Conservation (phyloP, 2,329 filamentous ascomycete species). For the Penicillium digitatum region DNA sequence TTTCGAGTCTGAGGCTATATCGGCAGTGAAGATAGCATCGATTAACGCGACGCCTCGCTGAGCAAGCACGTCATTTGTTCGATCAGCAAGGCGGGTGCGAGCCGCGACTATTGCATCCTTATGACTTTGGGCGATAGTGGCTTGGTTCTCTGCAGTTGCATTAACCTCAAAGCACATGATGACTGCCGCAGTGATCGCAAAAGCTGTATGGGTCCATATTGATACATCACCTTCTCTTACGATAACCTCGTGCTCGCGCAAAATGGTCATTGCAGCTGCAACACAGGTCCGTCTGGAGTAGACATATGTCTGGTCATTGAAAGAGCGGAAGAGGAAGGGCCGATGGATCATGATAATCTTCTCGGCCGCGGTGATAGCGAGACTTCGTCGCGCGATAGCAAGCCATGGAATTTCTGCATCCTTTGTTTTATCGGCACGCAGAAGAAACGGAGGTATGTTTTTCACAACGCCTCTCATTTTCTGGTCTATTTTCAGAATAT, state of each 20-base stretch:
- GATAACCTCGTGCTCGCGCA: conserved; percentile 28
- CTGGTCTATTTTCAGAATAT: conserved; percentile 35
- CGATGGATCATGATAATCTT: conserved; percentile 46
- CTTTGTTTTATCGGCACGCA: conserved; percentile 28
- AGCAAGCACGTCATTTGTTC: conserved; percentile 23
- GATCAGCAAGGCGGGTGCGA: conserved; percentile 19
- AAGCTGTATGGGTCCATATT: conserved; percentile 28
- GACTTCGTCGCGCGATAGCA: conserved; percentile 32
- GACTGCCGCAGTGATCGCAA: conserved; percentile 27
- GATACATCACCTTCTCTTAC: conserved; percentile 24
- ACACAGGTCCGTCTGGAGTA: conserved; percentile 39
- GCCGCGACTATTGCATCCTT: conserved; percentile 21
- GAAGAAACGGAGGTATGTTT: conserved; percentile 28
- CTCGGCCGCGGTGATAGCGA: conserved; percentile 40
- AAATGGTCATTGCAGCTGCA: conserved; percentile 40
- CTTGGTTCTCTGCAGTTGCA: conserved; percentile 13
- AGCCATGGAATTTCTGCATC: conserved; percentile 35
- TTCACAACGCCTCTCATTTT: conserved; percentile 36
- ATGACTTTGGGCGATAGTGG: conserved; percentile 18
- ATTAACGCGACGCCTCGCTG: conserved; percentile 27
- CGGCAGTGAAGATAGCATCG: conserved; percentile 24
- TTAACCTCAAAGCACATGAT: conserved; percentile 28
- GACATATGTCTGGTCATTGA: conserved; percentile 30
- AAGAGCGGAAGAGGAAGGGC: conserved; percentile 35
- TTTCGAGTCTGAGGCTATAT: conserved; percentile 2